phyloP scores from a whole-genome alignment of 768 basidiomycete genomes.

The Rhodotorula taiwanensis region DNA sequence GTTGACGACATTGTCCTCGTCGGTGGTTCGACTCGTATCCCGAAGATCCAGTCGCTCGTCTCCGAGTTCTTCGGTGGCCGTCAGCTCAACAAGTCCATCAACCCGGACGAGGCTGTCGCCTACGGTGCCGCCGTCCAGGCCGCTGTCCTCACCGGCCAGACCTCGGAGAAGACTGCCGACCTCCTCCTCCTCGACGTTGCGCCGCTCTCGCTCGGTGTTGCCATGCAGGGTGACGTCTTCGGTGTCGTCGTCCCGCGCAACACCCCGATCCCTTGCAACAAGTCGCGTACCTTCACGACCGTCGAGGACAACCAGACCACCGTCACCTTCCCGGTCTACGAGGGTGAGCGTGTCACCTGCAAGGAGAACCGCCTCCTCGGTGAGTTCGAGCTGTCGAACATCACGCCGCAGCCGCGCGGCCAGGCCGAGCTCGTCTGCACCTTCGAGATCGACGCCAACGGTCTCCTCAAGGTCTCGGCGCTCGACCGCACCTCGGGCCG shows the following conservation, averaged over 20 bases:
- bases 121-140: conserved; percentile 99
- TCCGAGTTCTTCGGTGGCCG: conserved; percentile 98
- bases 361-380: conserved; percentile 98
- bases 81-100: conserved; percentile 99
- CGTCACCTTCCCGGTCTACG: conserved; percentile 99
- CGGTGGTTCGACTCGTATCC: conserved; percentile 99
- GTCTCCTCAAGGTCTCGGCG: conserved; percentile 96
- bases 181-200: conserved; percentile 95
- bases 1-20: conserved; percentile 99
- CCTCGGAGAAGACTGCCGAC: conserved; percentile 97
- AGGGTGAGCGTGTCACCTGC: conserved; percentile 99
- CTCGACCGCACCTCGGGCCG: conserved; percentile 97
- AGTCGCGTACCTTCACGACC: conserved; percentile 96
- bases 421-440: conserved; percentile 99
- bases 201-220: conserved; percentile 96
- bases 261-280: conserved; percentile 99
- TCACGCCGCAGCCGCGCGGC: conserved; percentile 98
- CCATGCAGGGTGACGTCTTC: conserved; percentile 99
- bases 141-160: conserved; percentile 95
- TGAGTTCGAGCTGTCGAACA: conserved; percentile 98
- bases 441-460: conserved; percentile 99
- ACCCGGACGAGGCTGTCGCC: conserved; percentile 99
- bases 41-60: conserved; percentile 95
- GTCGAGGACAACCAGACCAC: conserved; percentile 99
- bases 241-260: conserved; percentile 99